Evolutionary conservation across 2,329 filamentous ascomycete species (phyloP).

Genomic region (Lizonia empirigonia): DNA sequence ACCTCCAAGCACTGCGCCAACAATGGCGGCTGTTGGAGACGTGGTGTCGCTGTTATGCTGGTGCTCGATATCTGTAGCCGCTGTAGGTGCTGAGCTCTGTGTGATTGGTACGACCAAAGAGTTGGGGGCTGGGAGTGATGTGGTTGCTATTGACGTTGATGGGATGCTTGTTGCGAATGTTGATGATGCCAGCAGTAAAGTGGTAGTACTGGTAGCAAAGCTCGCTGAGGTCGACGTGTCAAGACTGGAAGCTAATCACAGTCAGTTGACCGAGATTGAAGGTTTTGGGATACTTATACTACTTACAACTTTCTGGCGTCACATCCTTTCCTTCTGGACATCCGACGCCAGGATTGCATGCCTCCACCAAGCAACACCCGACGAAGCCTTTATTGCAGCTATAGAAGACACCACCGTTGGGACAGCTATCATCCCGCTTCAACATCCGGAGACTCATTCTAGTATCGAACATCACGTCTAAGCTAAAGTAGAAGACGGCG

Average conservation of each 20-base stretch:
- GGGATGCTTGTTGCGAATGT: not conserved
- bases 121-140: not conserved
- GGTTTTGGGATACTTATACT: not conserved
- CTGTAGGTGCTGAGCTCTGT: constrained; percentile 1
- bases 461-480: not conserved
- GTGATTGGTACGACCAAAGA: not conserved
- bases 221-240: not conserved
- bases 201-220: not conserved
- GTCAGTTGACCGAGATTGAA: not conserved
- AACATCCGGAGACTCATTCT: constrained; percentile 19
- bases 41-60: not conserved
- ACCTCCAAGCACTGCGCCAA: constrained; percentile 31
- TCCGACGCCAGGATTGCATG: constrained; percentile 24
- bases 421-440: constrained; percentile 21
- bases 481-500: not conserved
- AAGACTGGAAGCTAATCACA: not conserved
- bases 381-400: constrained; percentile 24
- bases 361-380: constrained; percentile 36
- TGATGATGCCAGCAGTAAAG: not conserved
- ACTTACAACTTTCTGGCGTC: constrained; percentile 28
- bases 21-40: constrained; percentile 25
- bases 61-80: not conserved
- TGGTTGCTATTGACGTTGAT: not conserved
- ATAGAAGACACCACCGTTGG: constrained; percentile 28
- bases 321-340: constrained; percentile 30